phyloP scores from a whole-genome alignment of 2,329 filamentous ascomycete species.

The Xylariales sp. region DNA sequence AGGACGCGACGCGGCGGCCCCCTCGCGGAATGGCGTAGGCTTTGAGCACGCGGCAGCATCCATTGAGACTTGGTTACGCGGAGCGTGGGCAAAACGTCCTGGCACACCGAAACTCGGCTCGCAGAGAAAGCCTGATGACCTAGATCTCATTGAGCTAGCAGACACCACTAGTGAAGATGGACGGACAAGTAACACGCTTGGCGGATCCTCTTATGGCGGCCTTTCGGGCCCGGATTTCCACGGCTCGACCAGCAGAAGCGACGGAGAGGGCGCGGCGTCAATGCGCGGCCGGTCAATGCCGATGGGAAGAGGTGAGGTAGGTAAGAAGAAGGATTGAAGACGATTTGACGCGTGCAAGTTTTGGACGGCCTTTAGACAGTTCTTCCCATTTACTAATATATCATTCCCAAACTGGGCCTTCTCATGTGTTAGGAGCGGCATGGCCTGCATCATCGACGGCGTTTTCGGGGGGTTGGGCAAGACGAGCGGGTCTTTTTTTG shows the following conservation, averaged over 20 bases:
- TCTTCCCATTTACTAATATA: conserved; percentile 29
- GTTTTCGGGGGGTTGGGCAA: conserved; percentile 34
- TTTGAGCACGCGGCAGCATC: conserved; percentile 88
- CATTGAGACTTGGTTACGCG: conserved; percentile 90
- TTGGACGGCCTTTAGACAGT: conserved; percentile 29
- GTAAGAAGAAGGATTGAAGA: conserved; percentile 59
- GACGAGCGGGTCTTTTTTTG: conserved; percentile 34
- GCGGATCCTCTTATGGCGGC: conserved; percentile 42
- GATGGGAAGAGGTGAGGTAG: conserved; percentile 50
- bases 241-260: conserved; percentile 55
- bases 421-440: conserved; percentile 26
- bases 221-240: conserved; percentile 50
- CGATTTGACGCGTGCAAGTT: conserved; percentile 26
- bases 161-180: conserved; percentile 70
- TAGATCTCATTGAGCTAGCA: conserved; percentile 78
- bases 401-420: conserved; percentile 9
- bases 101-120: conserved; percentile 61
- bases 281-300: conserved; percentile 53
- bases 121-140: conserved; percentile 56
- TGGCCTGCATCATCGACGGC: conserved; percentile 45
- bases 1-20: conserved; percentile 56
- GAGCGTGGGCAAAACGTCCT: conserved; percentile 76
- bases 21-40: conserved; percentile 61
- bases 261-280: conserved; percentile 50
- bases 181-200: conserved; percentile 42